Base-by-base conservation (phyloP, 108 stramenopile species). In the Mayamaea pseudoterrestris region DNA sequence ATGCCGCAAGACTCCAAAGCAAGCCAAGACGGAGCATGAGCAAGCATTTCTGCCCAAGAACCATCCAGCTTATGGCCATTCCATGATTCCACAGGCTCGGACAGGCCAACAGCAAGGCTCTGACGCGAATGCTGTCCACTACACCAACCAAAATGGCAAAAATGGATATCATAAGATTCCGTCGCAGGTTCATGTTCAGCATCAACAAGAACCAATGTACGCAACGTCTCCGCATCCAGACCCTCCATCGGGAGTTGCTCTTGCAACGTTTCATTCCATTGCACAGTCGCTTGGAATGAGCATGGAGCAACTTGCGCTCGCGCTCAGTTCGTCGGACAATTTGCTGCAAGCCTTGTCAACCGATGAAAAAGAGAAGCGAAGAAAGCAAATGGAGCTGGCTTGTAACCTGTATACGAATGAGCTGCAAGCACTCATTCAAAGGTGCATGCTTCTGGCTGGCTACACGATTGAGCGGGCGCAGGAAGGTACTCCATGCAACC, bases 401-500 rank as follows among this genome's bases (percentile, higher is more conserved):
- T 24, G 62, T 12, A 14, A 36, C 23, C 25, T 70, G 9, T 73
- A 47, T 30, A 34, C 57, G 41, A 30, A 23, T 6, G 69, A 78
- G n/a, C 20, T 28, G 16, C 53, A 55, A 24, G 17, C 62, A 4
- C 46, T 78, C 14, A 61, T 65, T 26, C 29, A 59, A 5, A 58
- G 47, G 27, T 65, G 61, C 35, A 60, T 78, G 63, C 35, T 73
- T 8, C 46, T 61, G 41, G 68, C 66, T 25, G 76, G 76, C 1
- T 66, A 45, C 61, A 42, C 65, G 46, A 26, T 35, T 29, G 13
- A 43, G 27, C 28, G 35, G 37, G 47, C 61, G 48, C 49, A 63
- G 31, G 69, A 57, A 40, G 26, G 31, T 22, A 41, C 62, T 3
- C 52, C 28, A 1, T 30, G n/a, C 7, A 56, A 73, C 44, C 41